Evolutionary conservation across 192 early-diverging fungal species (phyloP).

Genomic region (Polychytrium aggregatum): DNA sequence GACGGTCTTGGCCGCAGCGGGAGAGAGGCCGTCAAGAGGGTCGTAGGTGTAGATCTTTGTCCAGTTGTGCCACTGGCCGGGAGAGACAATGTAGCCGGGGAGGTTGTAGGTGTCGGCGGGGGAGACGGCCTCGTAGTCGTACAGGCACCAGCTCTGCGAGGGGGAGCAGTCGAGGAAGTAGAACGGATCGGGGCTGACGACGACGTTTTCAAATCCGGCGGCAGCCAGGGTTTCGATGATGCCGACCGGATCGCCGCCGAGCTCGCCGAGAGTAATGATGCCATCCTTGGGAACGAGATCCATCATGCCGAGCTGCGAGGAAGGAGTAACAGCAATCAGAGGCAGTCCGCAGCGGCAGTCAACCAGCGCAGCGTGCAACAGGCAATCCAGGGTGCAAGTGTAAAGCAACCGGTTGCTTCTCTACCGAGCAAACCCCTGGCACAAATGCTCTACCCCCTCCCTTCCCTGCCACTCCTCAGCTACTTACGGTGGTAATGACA

Average conservation of each 20-base stretch:
- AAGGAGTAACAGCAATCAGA: too few species aligned
- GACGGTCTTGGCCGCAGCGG: neutral
- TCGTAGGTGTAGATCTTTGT: slow-evolving; percentile 13
- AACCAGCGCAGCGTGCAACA: too few species aligned
- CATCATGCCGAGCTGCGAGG: neutral
- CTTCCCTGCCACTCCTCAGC: too few species aligned
- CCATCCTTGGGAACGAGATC: slow-evolving; percentile 19
- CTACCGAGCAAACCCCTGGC: too few species aligned
- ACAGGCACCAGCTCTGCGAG: slow-evolving; percentile 7
- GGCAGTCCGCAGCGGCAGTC: too few species aligned
- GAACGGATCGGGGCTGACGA: slow-evolving; percentile 2
- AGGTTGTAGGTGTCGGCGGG: too few species aligned
- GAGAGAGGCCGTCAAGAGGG: slow-evolving; percentile 6
- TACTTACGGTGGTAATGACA: too few species aligned
- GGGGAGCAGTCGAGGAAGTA: slow-evolving; percentile 21
- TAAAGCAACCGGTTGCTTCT: too few species aligned
- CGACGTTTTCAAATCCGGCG: slow-evolving; percentile 7
- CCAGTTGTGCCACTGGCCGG: too few species aligned
- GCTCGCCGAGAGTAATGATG: slow-evolving; percentile 64
- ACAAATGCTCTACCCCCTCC: too few species aligned
- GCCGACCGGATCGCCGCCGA: slow-evolving; percentile 22
- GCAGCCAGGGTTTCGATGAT: neutral
- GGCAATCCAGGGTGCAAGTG: too few species aligned
- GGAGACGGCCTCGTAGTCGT: too few species aligned
- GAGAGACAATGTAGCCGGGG: slow-evolving; percentile 9